These are phyloP conservation scores for Buxus sempervirens DNA, from an alignment of 164 flowering plant species.

Conservation along the genomic window DNA sequence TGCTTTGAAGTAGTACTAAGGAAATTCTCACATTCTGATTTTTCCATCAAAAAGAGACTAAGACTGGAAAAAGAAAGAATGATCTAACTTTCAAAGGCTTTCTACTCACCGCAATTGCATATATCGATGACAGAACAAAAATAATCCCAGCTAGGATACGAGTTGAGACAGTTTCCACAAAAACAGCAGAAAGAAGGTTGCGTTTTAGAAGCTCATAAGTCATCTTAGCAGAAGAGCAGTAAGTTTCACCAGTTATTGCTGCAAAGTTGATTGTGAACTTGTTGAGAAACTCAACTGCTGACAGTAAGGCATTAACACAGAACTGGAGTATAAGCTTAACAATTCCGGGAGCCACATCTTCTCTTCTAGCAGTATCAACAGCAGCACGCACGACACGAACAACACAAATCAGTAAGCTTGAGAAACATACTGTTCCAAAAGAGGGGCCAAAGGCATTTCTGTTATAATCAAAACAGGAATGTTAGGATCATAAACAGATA, in stretches of 20 bases:
- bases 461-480: constrained; percentile 17
- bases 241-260: constrained; percentile 79
- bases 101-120: constrained; percentile 57
- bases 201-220: constrained; percentile 78
- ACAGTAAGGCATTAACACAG: constrained; percentile 53
- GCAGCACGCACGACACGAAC: constrained; percentile 67
- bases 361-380: constrained; percentile 67
- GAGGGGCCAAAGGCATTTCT: constrained; percentile 86
- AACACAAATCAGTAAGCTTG: constrained; percentile 56
- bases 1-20: too few species aligned
- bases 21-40: too few species aligned
- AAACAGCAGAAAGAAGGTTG: constrained; percentile 76
- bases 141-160: constrained; percentile 62
- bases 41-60: too few species aligned
- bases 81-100: too few species aligned
- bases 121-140: constrained; percentile 65
- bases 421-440: constrained; percentile 71
- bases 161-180: constrained; percentile 77
- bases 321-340: constrained; percentile 57
- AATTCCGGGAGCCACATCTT: constrained; percentile 49
- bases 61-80: too few species aligned
- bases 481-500: constrained; percentile 3
- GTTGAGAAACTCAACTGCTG: constrained; percentile 70
- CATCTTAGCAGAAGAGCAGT: constrained; percentile 77
- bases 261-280: constrained; percentile 86